These are phyloP conservation scores for Ogataea ganodermae DNA, from an alignment of 805 yeast genomes.

Conservation along the genomic window DNA sequence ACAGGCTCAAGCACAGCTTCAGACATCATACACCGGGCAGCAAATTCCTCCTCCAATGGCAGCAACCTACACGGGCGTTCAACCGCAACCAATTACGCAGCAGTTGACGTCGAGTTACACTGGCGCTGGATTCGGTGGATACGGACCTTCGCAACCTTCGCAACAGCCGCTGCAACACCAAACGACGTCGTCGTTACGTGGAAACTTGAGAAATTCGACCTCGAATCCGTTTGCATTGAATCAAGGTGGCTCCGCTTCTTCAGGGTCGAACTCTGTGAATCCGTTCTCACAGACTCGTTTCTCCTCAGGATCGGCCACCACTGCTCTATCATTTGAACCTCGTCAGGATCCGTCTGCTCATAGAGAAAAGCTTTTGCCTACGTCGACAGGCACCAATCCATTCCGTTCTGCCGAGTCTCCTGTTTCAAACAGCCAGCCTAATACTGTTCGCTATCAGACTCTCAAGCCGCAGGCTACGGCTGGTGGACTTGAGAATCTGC, in stretches of 20 bases:
- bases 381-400: slow-evolving; percentile 59
- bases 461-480: slow-evolving; percentile 60
- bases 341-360: slow-evolving; percentile 4
- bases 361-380: slow-evolving; percentile 14
- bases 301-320: slow-evolving; percentile 22
- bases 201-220: slow-evolving; percentile 26
- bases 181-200: slow-evolving; percentile 20
- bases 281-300: slow-evolving; percentile 33
- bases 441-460: slow-evolving; percentile 13
- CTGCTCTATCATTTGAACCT: slow-evolving; percentile 22
- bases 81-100: slow-evolving; percentile 17
- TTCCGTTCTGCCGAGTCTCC: slow-evolving; percentile 41
- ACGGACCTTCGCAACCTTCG: slow-evolving; percentile 27
- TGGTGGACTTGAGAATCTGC: slow-evolving; percentile 69
- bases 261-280: slow-evolving; percentile 19
- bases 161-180: slow-evolving; percentile 28
- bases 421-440: slow-evolving; percentile 33
- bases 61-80: slow-evolving; percentile 15
- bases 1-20: background rate
- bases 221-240: slow-evolving; percentile 34
- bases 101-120: slow-evolving; percentile 33
- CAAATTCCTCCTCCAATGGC: slow-evolving; percentile 22
- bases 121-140: slow-evolving; percentile 64
- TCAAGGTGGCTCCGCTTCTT: slow-evolving; percentile 2
- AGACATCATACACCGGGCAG: slow-evolving; percentile 4